These are phyloP conservation scores for Suhomyces bolitotheri DNA, from an alignment of 1,139 yeast genomes.

Conservation along the genomic window DNA sequence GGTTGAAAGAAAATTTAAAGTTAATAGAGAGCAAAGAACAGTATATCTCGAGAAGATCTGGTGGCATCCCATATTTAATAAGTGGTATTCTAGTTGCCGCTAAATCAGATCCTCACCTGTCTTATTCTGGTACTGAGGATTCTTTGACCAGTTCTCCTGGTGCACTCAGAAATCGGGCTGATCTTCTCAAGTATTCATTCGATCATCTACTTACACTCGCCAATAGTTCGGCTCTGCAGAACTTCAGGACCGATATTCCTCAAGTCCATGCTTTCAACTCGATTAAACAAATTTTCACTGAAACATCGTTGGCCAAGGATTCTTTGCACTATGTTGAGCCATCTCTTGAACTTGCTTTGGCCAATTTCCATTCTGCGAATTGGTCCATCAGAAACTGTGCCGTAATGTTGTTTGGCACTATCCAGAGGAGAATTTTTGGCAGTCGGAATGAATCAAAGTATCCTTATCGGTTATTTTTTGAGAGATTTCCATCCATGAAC, in stretches of 20 bases:
- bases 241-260: conserved; percentile 69
- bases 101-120: neutral
- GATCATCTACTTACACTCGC: conserved; percentile 55
- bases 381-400: conserved; percentile 95
- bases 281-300: conserved; percentile 70
- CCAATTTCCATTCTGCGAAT: conserved; percentile 59
- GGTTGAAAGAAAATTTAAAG: conserved; percentile 58
- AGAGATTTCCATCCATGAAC: conserved; percentile 56
- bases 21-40: conserved; percentile 61
- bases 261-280: conserved; percentile 95
- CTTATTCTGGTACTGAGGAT: too few species aligned
- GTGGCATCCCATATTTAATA: conserved; percentile 80
- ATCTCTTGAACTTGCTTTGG: conserved; percentile 61
- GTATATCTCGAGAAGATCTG: conserved; percentile 82
- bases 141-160: neutral
- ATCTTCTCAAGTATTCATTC: conserved; percentile 38
- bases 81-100: conserved; percentile 66
- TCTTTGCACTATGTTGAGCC: conserved; percentile 55
- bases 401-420: conserved; percentile 84
- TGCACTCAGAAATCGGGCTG: neutral
- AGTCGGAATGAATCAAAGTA: conserved; percentile 36
- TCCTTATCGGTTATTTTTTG: conserved; percentile 53
- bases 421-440: conserved; percentile 80
- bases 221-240: conserved; percentile 42
- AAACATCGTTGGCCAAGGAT: conserved; percentile 56